phyloP scores from a whole-genome alignment of 352 stramenopile species.

The Globisporangium spiculum region DNA sequence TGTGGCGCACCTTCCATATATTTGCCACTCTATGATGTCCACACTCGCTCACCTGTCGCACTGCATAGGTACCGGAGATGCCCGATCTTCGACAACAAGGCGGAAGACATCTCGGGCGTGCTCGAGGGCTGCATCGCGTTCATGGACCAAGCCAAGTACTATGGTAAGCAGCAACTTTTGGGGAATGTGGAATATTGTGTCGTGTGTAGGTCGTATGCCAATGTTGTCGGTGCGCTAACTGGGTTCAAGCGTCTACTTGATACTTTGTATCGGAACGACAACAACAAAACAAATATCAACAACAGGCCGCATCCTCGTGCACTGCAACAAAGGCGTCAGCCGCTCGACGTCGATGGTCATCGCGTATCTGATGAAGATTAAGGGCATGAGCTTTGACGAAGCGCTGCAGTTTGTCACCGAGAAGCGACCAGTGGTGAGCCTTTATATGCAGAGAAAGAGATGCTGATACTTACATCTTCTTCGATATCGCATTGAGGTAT shows the following conservation, averaged over 20 bases:
- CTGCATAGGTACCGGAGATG: slow-evolving; percentile 71
- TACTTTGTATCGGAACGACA: slow-evolving; percentile 3
- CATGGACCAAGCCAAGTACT: slow-evolving; percentile 90
- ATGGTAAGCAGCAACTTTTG: slow-evolving; percentile 56
- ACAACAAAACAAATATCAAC: background rate
- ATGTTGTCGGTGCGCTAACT: slow-evolving; percentile 25
- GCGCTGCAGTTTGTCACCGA: slow-evolving; percentile 57
- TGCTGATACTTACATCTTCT: background rate
- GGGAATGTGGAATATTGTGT: background rate
- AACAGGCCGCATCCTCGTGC: slow-evolving; percentile 83
- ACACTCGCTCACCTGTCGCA: background rate
- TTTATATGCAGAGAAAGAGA: background rate
- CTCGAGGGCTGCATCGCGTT: slow-evolving; percentile 85
- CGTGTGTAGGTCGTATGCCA: background rate
- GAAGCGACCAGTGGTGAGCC: slow-evolving; percentile 47
- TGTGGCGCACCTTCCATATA: background rate
- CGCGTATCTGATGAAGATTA: slow-evolving; percentile 89
- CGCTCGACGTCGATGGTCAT: slow-evolving; percentile 87
- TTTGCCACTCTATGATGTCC: background rate
- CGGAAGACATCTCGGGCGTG: slow-evolving; percentile 82
- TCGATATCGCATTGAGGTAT: background rate
- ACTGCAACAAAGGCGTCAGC: slow-evolving; percentile 91
- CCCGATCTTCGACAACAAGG: slow-evolving; percentile 88
- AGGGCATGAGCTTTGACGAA: slow-evolving; percentile 60
- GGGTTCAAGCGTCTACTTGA: slow-evolving; percentile 31